A percentile compares a stretch with the other conserved stretches of the same genome.
Evolutionary conservation across 148 eudicot species (phyloP).

Genomic region (Rhododendron mucronatum): DNA sequence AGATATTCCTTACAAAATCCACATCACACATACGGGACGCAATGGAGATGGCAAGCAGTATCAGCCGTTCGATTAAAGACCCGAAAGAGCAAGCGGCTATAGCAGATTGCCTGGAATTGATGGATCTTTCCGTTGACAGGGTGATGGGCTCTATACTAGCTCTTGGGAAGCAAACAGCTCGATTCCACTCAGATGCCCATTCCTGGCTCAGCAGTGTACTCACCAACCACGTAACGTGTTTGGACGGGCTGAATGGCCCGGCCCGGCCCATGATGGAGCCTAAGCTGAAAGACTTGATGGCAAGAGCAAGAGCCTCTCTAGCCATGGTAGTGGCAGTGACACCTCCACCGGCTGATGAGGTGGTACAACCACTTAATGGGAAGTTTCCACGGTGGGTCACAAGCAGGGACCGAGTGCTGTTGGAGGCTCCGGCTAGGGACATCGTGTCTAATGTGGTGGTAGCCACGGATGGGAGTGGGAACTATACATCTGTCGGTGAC

Average conservation of each 20-base stretch:
- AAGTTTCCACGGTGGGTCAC: slow-evolving; percentile 35
- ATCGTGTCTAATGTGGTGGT: slow-evolving; percentile 28
- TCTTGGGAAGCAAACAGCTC: not conserved
- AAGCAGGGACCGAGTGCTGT: slow-evolving; percentile 16
- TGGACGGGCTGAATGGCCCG: slow-evolving; percentile 30
- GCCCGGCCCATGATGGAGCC: slow-evolving; percentile 19
- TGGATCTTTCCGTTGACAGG: slow-evolving; percentile 31
- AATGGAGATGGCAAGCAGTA: not conserved
- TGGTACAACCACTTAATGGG: not conserved
- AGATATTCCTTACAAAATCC: slow-evolving; percentile 10
- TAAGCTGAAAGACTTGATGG: slow-evolving; percentile 25
- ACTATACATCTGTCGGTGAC: slow-evolving; percentile 19
- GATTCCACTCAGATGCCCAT: slow-evolving; percentile 26
- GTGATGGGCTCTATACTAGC: slow-evolving; percentile 22
- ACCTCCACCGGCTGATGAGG: not conserved
- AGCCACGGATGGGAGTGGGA: slow-evolving; percentile 38
- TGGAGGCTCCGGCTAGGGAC: not conserved
- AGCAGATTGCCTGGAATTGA: slow-evolving; percentile 33
- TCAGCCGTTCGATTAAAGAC: slow-evolving; percentile 7
- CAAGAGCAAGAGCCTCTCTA: slow-evolving; percentile 29
- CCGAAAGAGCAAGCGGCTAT: slow-evolving; percentile 21
- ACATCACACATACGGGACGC: not conserved
- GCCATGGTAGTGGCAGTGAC: slow-evolving; percentile 32
- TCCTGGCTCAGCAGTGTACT: slow-evolving; percentile 50
- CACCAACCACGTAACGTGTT: slow-evolving; percentile 43